Evolutionary conservation across 2,329 filamentous ascomycete genomes (phyloP).

Genomic region (Fusarium caatingaense): DNA sequence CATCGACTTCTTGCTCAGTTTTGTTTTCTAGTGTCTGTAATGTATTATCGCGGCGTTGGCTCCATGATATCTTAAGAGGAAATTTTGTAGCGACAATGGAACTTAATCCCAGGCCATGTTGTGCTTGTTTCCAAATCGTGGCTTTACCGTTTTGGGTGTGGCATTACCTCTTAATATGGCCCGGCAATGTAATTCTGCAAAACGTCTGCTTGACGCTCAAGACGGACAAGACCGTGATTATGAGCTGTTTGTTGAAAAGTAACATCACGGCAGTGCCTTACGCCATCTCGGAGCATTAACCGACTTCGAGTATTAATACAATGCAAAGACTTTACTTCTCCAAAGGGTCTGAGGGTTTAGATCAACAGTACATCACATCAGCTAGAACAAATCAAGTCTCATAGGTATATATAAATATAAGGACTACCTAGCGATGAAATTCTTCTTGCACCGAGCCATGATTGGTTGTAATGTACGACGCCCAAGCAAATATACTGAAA

Average conservation of each 20-base stretch:
- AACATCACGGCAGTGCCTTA: not conserved
- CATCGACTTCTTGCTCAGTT: constrained; percentile 19
- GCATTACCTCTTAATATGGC: not conserved
- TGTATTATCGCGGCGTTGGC: constrained; percentile 45
- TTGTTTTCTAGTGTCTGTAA: constrained; percentile 40
- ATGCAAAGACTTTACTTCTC: not conserved
- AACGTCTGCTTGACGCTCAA: not conserved
- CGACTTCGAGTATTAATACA: not conserved
- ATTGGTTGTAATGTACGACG: constrained; percentile 1
- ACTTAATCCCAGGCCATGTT: constrained; percentile 19
- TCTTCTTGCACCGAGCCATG: not conserved
- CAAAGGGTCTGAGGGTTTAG: not conserved
- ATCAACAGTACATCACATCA: not conserved
- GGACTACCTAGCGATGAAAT: not conserved
- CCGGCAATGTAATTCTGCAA: constrained; percentile 12
- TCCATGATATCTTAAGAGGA: constrained; percentile 40
- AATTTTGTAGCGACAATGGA: constrained; percentile 30
- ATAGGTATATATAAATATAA: constrained; percentile 17
- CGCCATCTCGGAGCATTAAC: not conserved
- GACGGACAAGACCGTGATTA: not conserved
- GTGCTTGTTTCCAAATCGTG: constrained; percentile 22
- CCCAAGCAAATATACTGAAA: constrained; percentile 12
- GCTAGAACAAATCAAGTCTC: not conserved
- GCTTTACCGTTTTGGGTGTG: constrained; percentile 1
- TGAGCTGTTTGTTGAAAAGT: no score